Evolutionary conservation across 2,329 filamentous ascomycete species (phyloP).

Genomic region (Zymoseptoria brevis): DNA sequence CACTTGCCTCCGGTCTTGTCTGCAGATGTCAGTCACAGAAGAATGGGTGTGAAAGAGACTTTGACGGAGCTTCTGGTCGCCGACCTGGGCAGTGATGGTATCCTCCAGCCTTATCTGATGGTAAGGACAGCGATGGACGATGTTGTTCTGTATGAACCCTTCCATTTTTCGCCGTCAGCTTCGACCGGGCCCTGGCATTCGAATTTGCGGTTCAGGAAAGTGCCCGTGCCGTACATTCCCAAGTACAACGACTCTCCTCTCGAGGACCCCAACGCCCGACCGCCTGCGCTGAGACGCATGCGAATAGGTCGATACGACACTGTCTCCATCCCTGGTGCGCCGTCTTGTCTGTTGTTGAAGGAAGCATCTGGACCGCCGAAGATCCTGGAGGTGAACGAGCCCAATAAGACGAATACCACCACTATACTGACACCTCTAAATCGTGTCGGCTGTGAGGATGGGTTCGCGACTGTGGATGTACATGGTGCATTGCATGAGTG

Average conservation of each 20-base stretch:
- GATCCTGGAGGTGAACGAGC: slow-evolving; percentile 36
- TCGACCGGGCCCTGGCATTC: slow-evolving; percentile 36
- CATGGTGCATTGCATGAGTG: slow-evolving; percentile 66
- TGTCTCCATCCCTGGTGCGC: slow-evolving; percentile 73
- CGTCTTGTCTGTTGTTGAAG: slow-evolving; percentile 75
- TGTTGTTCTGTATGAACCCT: slow-evolving; percentile 78
- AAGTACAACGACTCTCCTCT: slow-evolving; percentile 44
- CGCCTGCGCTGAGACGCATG: slow-evolving; percentile 49
- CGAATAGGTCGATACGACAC: slow-evolving; percentile 69
- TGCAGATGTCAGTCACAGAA: slow-evolving; percentile 59
- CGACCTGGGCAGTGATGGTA: slow-evolving; percentile 69
- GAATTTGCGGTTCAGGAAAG: slow-evolving; percentile 67
- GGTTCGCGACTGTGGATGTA: slow-evolving; percentile 56
- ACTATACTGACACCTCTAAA: slow-evolving; percentile 62
- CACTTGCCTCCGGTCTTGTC: slow-evolving; percentile 72
- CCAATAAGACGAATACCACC: not conserved
- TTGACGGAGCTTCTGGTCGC: slow-evolving; percentile 75
- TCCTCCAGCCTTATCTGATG: slow-evolving; percentile 69
- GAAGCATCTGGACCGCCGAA: slow-evolving; percentile 69
- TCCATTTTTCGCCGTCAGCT: slow-evolving; percentile 39
- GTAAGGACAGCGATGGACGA: slow-evolving; percentile 74
- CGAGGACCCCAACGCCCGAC: slow-evolving; percentile 38
- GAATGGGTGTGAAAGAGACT: slow-evolving; percentile 62
- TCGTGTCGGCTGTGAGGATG: slow-evolving; percentile 66
- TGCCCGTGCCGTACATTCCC: slow-evolving; percentile 60